These are phyloP conservation scores for Acacia pycnantha DNA, from an alignment of 331 rosid species.

Conservation along the genomic window DNA sequence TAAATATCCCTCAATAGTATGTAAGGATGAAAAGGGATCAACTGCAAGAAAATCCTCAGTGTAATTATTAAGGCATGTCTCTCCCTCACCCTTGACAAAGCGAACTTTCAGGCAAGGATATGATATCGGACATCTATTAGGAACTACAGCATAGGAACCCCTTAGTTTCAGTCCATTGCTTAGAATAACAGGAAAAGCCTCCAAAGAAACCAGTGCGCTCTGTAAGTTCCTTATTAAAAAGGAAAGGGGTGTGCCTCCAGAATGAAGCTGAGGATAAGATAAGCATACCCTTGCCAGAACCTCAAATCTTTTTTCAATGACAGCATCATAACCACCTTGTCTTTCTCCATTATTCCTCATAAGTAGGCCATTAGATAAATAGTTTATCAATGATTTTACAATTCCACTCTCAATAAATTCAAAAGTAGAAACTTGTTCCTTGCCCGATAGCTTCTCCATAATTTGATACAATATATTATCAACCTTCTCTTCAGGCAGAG, in stretches of 20 bases:
- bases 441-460: slow-evolving; percentile 68
- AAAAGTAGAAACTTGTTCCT: slow-evolving; percentile 91
- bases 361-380: slow-evolving; percentile 64
- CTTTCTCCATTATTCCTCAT: slow-evolving; percentile 39
- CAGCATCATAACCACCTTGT: slow-evolving; percentile 36
- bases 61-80: slow-evolving; percentile 57
- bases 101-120: slow-evolving; percentile 75
- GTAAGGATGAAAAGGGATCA: slow-evolving; percentile 81
- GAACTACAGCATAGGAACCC: slow-evolving; percentile 66
- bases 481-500: slow-evolving; percentile 55
- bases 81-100: slow-evolving; percentile 75
- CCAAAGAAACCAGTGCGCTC: slow-evolving; percentile 74
- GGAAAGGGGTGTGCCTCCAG: slow-evolving; percentile 51
- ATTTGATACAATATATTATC: slow-evolving; percentile 55
- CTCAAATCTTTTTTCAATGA: slow-evolving; percentile 78
- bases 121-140: slow-evolving; percentile 54
- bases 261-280: slow-evolving; percentile 44
- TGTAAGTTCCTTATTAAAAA: slow-evolving; percentile 67
- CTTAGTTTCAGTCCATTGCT: slow-evolving; percentile 57
- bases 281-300: slow-evolving; percentile 64
- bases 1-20: slow-evolving; percentile 67
- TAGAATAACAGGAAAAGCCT: slow-evolving; percentile 81
- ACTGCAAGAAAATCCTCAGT: slow-evolving; percentile 60
- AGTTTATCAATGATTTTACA: slow-evolving; percentile 67
- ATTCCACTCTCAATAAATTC: slow-evolving; percentile 95